Base-by-base conservation (phyloP, 2,329 filamentous ascomycete species). In the Didymella keratinophila region DNA sequence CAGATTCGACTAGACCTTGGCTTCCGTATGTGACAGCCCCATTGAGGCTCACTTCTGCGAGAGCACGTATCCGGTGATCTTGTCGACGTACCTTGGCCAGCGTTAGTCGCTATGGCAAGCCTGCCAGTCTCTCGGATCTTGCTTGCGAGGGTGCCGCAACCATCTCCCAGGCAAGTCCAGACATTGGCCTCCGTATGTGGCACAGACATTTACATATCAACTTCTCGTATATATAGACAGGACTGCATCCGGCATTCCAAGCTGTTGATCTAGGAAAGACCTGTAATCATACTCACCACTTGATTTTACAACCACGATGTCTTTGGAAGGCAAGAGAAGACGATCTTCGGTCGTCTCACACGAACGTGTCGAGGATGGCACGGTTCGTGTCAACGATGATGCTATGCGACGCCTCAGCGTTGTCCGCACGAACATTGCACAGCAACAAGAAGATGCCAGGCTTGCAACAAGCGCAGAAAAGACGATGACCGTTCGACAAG, bases 401-500 rank as follows among this genome's bases (percentile, higher is more conserved):
- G 56, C 60, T 9, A 44, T 62, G 5, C 52, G 46, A 10, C 60
- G 60, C 5, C 60, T 60, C 46, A 63, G 53, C 18, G 55, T 41
- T 43, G 34, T 48, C 52, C 52, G 47, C 34, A 51, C 50, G 39
- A 50, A 47, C 20, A 50, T 59, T n/a, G 46, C 43, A 18, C 42
- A 47, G n/a, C 53, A 63, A 39, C 53, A 60, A 20, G 60, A 59
- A 20, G 54, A 56, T 42, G 57, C 60, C 30, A 44, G 49, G n/a
- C 46, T 56, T 47, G 56, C 56, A 39, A 60, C 61, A 14, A 36
- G 44, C n/a, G 32, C 41, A 9, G 55, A 61, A 41, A 56, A 61
- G 52, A 37, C 37, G 27, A 56, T 63, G 61, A 63, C 54, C 20
- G 54, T 63, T 12, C 52, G 51, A 41, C 58, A 63, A 43, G 58